Conservation (phyloP, 768 basidiomycete species). For the Pholiota molesta region DNA sequence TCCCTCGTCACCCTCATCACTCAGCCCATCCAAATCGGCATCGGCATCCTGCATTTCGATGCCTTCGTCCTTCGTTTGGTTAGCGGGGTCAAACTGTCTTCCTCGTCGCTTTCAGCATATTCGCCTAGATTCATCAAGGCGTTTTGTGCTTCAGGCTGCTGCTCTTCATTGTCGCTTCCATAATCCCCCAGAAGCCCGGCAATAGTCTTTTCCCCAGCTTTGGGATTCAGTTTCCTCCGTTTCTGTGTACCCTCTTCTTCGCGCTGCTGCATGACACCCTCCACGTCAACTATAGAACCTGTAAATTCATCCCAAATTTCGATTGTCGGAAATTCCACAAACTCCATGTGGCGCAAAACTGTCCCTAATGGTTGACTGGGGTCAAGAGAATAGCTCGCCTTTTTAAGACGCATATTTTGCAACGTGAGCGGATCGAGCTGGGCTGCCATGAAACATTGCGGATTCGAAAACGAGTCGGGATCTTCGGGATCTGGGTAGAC, state of each 20-base stretch:
- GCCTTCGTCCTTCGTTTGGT: slow-evolving; percentile 1
- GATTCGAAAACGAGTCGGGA: slow-evolving; percentile 55
- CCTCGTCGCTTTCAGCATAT: slow-evolving; percentile 55
- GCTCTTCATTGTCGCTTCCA: slow-evolving; percentile 48
- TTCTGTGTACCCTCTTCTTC: slow-evolving; percentile 47
- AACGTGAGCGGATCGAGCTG: slow-evolving; percentile 34
- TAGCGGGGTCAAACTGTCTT: slow-evolving; percentile 17
- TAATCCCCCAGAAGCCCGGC: slow-evolving; percentile 43
- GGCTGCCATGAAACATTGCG: slow-evolving; percentile 65
- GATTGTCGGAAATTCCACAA: slow-evolving; percentile 85
- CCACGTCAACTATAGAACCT: slow-evolving; percentile 59
- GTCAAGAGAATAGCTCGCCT: slow-evolving; percentile 62
- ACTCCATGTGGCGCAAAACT: slow-evolving; percentile 61
- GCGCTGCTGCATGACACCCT: slow-evolving; percentile 44
- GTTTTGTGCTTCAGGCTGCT: slow-evolving; percentile 25
- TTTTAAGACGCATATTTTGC: slow-evolving; percentile 25
- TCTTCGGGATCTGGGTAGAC: slow-evolving; percentile 56
- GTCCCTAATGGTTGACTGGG: slow-evolving; percentile 45
- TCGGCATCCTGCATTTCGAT: slow-evolving; percentile 27
- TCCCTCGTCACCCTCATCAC: slow-evolving; percentile 36
- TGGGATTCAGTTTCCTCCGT: slow-evolving; percentile 55
- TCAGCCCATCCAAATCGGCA: slow-evolving; percentile 32
- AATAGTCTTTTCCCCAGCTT: slow-evolving; percentile 58
- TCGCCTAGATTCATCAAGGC: slow-evolving; percentile 44
- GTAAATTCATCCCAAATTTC: slow-evolving; percentile 76